A percentile compares a stretch with the other conserved stretches of the same genome.
phyloP scores from a whole-genome alignment of 2,329 filamentous ascomycete genomes.

The Fusarium staphyleae region DNA sequence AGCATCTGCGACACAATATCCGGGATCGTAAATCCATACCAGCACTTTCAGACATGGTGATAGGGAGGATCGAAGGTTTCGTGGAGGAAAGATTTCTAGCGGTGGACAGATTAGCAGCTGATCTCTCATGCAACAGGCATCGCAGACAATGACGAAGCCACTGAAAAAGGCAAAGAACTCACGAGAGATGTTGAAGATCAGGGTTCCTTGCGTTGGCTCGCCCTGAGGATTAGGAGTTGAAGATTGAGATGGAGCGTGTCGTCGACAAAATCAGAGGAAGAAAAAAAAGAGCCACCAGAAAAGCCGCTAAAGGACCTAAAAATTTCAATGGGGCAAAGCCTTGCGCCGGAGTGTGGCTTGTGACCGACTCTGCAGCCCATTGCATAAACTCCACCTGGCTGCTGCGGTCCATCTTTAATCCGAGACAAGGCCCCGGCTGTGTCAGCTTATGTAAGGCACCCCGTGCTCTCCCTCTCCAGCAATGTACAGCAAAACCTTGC shows the following conservation, averaged over 20 bases:
- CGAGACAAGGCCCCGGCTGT: conserved; percentile 21
- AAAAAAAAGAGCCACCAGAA: conserved; percentile 26
- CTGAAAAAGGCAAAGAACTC: neutral
- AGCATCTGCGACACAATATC: conserved; percentile 10
- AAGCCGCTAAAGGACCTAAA: conserved; percentile 30
- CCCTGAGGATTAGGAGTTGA: conserved; percentile 50
- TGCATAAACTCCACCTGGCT: neutral
- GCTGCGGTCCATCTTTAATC: conserved; percentile 29
- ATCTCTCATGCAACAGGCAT: neutral
- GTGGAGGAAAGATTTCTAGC: conserved; percentile 16
- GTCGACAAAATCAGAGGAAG: conserved; percentile 23
- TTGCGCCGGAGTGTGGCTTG: conserved; percentile 29
- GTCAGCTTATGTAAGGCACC: conserved; percentile 45
- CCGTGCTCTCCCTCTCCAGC: conserved; percentile 36
- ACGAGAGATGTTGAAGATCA: conserved; percentile 44
- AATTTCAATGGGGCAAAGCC: conserved; percentile 34
- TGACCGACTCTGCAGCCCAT: conserved; percentile 4
- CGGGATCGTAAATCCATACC: conserved; percentile 20
- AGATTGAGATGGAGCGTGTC: conserved; percentile 22
- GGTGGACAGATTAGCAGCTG: conserved; percentile 22
- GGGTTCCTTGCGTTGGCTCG: conserved; percentile 70
- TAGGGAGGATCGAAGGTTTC: conserved; percentile 24
- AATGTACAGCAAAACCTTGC: conserved; percentile 52
- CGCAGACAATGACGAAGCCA: neutral
- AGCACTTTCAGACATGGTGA: conserved; percentile 41